Evolutionary conservation across 495 filamentous ascomycete genomes (phyloP), one percentile per base, ranked within the genome.

Genomic region (Penicillium silybi): DNA sequence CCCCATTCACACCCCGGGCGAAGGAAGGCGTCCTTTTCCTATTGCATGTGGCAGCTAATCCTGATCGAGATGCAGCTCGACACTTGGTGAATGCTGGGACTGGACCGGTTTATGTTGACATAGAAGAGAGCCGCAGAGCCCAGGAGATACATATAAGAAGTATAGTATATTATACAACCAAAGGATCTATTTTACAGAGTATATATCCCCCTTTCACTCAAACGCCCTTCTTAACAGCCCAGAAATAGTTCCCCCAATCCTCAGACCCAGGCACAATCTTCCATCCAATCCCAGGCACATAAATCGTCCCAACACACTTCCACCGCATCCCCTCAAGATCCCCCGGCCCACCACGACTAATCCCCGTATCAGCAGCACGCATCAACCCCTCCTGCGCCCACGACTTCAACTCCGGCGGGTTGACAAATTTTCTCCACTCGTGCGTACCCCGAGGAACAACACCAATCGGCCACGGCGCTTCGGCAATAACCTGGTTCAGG

Each of bases 201-300:
- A 13, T 32, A 29, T 20, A 41, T 41, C 22, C 42, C 13, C 19
- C 11, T 26, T 44, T 4, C 18, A 20, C 38, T 56, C 54, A 72
- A 46, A 74, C 29, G 19, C 71, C 77, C 71, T 76, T 95, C 69
- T 85, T 83, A 26, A 95, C 82, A 35, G 82, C 93, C 70, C 96
- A 95, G 69, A 98, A 97, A 69, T 98, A 98, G 71, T 98, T 98
- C 29, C 93, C 93, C 70, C 88, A 82, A 64, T 80, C 84, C 75
- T 98, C 93, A 44, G 88, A 86, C 8, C 88, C 88, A 15, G 52
- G 62, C 2, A 96, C 87, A 70, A 89, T 84, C 74, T 76, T 92
- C 93, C 93, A 98, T 39, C 93, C 93, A 34, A 93, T 44, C 1
- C 90, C 92, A 13, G 93, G 93, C 42, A 97, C 80, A 76, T 93